A percentile compares a stretch with the other conserved stretches of the same genome.
phyloP scores from a whole-genome alignment of 2,329 filamentous ascomycete genomes.

The Neofusicoccum ribis region DNA sequence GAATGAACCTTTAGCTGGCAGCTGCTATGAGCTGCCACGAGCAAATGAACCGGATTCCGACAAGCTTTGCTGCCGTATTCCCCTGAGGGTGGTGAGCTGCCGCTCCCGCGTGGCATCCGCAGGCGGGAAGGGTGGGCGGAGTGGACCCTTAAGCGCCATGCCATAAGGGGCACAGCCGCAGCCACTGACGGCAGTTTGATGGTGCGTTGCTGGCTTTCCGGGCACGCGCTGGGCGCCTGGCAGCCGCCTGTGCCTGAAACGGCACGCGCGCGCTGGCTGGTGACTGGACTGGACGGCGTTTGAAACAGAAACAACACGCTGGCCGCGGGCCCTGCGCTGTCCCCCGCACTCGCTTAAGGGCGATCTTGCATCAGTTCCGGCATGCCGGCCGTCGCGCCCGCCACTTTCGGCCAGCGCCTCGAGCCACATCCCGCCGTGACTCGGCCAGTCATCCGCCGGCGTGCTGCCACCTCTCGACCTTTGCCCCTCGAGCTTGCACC shows the following conservation, averaged over 20 bases:
- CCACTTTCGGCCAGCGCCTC: background rate
- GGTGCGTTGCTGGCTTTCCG: background rate
- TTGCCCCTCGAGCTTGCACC: background rate
- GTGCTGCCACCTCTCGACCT: background rate
- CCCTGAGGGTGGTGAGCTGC: background rate
- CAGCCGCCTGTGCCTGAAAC: background rate
- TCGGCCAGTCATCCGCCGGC: background rate
- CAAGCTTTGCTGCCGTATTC: background rate
- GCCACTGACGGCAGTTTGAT: constrained; percentile 8
- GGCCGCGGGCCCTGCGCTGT: constrained; percentile 6
- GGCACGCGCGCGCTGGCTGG: background rate
- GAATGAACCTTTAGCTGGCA: background rate
- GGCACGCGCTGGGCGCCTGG: background rate
- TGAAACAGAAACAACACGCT: background rate
- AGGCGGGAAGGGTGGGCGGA: background rate
- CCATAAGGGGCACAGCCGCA: constrained; percentile 6
- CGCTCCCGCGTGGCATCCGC: background rate
- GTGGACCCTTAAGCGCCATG: background rate
- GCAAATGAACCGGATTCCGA: constrained; percentile 4
- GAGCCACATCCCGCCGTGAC: background rate
- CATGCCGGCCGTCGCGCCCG: constrained; percentile 4
- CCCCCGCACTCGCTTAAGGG: constrained; percentile 7
- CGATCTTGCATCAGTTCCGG: constrained; percentile 11
- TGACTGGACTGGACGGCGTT: background rate
- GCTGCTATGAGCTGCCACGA: background rate